Base-by-base conservation (phyloP, 1,139 yeast genomes). In the Yueomyces sp. region DNA sequence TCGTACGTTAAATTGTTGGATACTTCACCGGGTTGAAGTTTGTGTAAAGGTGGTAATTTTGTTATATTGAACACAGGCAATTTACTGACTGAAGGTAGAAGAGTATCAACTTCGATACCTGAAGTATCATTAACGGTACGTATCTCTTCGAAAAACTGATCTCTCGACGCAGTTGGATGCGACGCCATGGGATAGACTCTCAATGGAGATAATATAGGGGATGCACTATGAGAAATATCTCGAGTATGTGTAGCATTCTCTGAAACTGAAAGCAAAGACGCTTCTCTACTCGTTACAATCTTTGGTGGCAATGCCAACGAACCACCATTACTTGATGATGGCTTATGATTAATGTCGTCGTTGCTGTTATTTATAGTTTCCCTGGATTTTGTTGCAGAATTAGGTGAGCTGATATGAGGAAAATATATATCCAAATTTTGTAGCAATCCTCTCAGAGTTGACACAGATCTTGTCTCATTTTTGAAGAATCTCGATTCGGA, bases 401-500 rank as follows among this genome's bases (percentile, higher is more conserved):
- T 8, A 29, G 8, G 6, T 29, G 9, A 8, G 6, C 6, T 8
- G 9, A 29, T 29, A 29, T 33, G 8, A n/a, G 35, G 6, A n/a
- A 33, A 33, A 33, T 33, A 33, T 9, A 41, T 36, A 28, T 50
- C 52, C 11, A 52, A 45, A 33, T 45, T 40, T 41, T 38, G 46
- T 36, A 57, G 44, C 27, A 46, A 49, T 34, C 30, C 29, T 36
- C 64, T 52, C 42, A 57, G 50, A 35, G 42, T 45, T n/a, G 55
- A 58, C 26, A 49, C 49, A 26, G 51, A 48, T 4, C 55, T 48
- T 19, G 49, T 46, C 32, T 55, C 60, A 36, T 56, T 76, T 57
- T 79, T 83, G 55, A 84, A 70, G 56, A 91, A 91, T 60, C 81
- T 86, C 50, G 76, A 76, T 62, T 89, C 96, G 56, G 72, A 76